Evolutionary conservation across 2,329 filamentous ascomycete species (phyloP).

Genomic region (Didymella sp.): DNA sequence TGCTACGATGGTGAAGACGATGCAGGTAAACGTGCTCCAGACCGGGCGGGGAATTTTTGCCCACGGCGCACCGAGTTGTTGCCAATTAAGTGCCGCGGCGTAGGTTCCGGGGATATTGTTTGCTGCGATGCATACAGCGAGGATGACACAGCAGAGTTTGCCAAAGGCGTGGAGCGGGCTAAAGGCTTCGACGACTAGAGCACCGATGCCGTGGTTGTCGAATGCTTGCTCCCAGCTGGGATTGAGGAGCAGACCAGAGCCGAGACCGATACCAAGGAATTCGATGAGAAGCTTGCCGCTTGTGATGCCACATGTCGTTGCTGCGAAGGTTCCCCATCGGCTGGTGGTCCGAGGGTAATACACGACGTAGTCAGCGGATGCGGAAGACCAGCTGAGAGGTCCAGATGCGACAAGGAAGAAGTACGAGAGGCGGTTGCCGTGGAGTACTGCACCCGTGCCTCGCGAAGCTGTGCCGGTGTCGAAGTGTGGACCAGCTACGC

Average conservation of each 20-base stretch:
- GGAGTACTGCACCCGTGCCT: constrained; percentile 58
- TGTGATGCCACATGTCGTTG: constrained; percentile 63
- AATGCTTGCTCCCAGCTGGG: constrained; percentile 64
- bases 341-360: constrained; percentile 65
- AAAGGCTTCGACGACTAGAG: constrained; percentile 67
- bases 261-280: constrained; percentile 67
- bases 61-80: constrained; percentile 66
- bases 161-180: constrained; percentile 69
- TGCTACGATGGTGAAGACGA: constrained; percentile 68
- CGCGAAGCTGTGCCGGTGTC: constrained; percentile 58
- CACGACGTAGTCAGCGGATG: constrained; percentile 69
- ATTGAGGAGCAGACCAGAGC: constrained; percentile 61
- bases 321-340: constrained; percentile 59
- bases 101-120: constrained; percentile 75
- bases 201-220: constrained; percentile 61
- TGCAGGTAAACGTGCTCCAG: constrained; percentile 63
- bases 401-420: constrained; percentile 71
- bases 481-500: constrained; percentile 54
- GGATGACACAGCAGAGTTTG: constrained; percentile 71
- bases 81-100: constrained; percentile 69
- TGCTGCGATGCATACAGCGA: constrained; percentile 71
- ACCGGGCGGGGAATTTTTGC: constrained; percentile 70
- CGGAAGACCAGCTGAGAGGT: constrained; percentile 66
- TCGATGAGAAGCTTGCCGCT: constrained; percentile 65
- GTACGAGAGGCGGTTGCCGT: constrained; percentile 67